These are phyloP conservation scores for Protomyces arabidopsidicola DNA, from an alignment of 1,139 yeast genomes.

Conservation along the genomic window DNA sequence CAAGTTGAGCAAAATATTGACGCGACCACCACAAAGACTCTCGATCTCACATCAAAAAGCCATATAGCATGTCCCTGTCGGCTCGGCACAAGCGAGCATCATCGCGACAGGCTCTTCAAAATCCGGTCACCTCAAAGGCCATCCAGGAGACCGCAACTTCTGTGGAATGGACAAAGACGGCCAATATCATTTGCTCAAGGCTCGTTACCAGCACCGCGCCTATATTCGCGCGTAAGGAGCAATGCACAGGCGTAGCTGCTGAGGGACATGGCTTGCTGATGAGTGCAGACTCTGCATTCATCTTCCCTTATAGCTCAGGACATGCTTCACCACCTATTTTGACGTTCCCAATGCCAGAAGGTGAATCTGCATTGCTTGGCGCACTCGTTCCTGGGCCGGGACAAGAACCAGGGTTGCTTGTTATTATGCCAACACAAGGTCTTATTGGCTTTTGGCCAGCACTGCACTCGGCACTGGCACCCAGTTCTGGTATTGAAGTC, in stretches of 20 bases:
- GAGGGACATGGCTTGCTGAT: constrained; percentile 25
- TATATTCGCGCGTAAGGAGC: constrained; percentile 33
- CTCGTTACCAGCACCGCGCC: constrained; percentile 56
- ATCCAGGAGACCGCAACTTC: background rate
- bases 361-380: constrained; percentile 45
- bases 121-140: background rate
- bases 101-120: background rate
- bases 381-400: constrained; percentile 64
- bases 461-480: constrained; percentile 16
- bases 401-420: constrained; percentile 65
- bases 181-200: constrained; percentile 56
- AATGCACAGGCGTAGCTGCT: constrained; percentile 19
- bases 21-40: too few species aligned
- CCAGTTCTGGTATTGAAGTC: constrained; percentile 18
- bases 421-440: constrained; percentile 49
- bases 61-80: background rate
- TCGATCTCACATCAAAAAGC: too few species aligned
- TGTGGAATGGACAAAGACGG: constrained; percentile 55
- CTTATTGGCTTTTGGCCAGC: constrained; percentile 23
- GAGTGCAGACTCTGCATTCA: constrained; percentile 43
- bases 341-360: constrained; percentile 43
- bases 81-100: background rate
- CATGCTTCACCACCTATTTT: constrained; percentile 56
- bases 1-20: too few species aligned
- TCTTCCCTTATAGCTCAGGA: constrained; percentile 65